phyloP scores from a whole-genome alignment of 2,329 filamentous ascomycete species.

The Neopestalotiopsis clavispora region DNA sequence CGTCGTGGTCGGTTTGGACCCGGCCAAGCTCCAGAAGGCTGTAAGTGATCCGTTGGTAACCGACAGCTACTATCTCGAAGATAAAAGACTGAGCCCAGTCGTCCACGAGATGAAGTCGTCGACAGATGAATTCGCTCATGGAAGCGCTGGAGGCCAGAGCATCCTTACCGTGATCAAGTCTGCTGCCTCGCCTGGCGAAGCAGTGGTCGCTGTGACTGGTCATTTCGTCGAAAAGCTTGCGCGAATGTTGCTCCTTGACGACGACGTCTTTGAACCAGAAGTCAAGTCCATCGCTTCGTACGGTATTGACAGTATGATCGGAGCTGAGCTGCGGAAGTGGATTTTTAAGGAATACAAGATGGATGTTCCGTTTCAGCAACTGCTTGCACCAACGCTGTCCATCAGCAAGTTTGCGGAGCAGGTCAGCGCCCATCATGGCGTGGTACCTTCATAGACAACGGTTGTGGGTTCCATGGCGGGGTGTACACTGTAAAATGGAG shows the following conservation, averaged over 20 bases:
- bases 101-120: conserved; percentile 22
- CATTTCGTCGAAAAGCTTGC: conserved; percentile 28
- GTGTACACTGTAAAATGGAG: too few relatives aligned
- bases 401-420: conserved; percentile 24
- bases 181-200: conserved; percentile 16
- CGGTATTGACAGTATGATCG: conserved; percentile 42
- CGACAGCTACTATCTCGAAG: conserved; percentile 29
- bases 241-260: conserved; percentile 29
- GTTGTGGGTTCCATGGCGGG: too few relatives aligned
- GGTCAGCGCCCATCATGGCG: not conserved
- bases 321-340: conserved; percentile 39
- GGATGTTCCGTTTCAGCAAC: conserved; percentile 42
- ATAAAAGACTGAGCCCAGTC: conserved; percentile 29
- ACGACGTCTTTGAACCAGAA: conserved; percentile 26
- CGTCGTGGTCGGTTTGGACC: conserved; percentile 22
- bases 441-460: too few relatives aligned
- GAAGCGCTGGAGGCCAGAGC: conserved; percentile 17
- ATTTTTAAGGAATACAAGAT: conserved; percentile 39
- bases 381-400: conserved; percentile 29
- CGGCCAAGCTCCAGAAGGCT: conserved; percentile 23
- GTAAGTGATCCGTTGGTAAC: conserved; percentile 18
- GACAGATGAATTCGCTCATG: conserved; percentile 10
- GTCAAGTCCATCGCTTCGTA: conserved; percentile 34
- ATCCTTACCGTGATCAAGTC: conserved; percentile 22
- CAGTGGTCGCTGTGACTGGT: conserved; percentile 14